Evolutionary conservation across 2,329 filamentous ascomycete species (phyloP), one percentile per base, ranked within the genome.

Genomic region (Davidsoniella australis): DNA sequence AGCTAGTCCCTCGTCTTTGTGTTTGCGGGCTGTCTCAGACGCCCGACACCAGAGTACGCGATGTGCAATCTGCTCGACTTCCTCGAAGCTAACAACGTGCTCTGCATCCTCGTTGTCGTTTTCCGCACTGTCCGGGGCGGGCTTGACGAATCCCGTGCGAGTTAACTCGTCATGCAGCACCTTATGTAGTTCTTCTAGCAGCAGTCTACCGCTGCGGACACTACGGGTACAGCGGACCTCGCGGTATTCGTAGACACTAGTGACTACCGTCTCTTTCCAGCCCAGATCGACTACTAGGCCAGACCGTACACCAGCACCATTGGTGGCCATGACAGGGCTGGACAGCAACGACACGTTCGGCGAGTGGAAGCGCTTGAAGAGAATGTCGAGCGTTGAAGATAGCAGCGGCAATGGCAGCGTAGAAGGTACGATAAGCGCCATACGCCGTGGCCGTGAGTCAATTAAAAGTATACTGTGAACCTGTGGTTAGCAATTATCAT

Each of bases 251-350:
- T 88, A 96, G 5, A 96, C 72, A 5, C 80, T 83, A 0, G 86
- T 94, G 18, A 93, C 76, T 0, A 81, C 74, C 0, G 88, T 94
- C 63, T 96, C 91, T 40, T 79, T 73, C 91, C 91, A 98, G 41
- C 89, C 91, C 53, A 98, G 72, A 59, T 98, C 87, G 37, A 98
- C 71, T 0, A 96, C 77, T 40, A 98, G 63, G 1, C 82, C 86
- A n/a, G 85, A 85, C 12, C 91, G 78, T 39, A 94, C 68, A 0
- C 91, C 91, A 5, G 88, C 87, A 6, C 82, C 82, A 2, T 88
- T 75, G 5, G 82, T 70, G 1, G 78, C 71, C 63, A 91, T 80
- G 17, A 86, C 73, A 0, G 89, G 77, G 0, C 77, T 75, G 1
- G 87, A 85, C 58, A 95, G 68, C 40, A 98, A 70, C 2, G 85